Percentiles rank a stretch among this genome's conserved stretches.
These are phyloP conservation scores for Candida endomychidarum DNA, from an alignment of 805 yeast genomes.

Conservation along the genomic window DNA sequence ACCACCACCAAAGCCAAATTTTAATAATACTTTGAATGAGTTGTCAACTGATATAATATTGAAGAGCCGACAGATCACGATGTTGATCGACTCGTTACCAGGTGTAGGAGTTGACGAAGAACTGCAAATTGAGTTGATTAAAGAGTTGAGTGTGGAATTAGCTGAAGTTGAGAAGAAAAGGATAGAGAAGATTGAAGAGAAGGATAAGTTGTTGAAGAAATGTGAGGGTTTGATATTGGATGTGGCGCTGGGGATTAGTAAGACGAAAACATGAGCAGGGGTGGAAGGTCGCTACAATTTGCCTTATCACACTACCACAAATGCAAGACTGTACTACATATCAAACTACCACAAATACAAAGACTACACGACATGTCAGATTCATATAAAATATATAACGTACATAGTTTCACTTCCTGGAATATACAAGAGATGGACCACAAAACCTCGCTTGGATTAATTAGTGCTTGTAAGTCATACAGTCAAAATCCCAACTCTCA, in stretches of 20 bases:
- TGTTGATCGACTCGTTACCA: constrained; percentile 84
- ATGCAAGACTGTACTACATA: too few species aligned
- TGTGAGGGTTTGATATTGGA: constrained; percentile 66
- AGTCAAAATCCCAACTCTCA: constrained; percentile 45
- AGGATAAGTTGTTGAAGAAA: constrained; percentile 59
- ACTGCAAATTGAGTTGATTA: constrained; percentile 67
- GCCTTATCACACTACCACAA: too few species aligned
- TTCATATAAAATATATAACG: too few species aligned
- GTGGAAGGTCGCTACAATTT: too few species aligned
- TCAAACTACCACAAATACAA: too few species aligned
- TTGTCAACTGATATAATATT: constrained; percentile 80
- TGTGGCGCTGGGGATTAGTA: constrained; percentile 55
- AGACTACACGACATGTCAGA: too few species aligned
- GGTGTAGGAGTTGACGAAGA: constrained; percentile 85
- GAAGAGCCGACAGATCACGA: constrained; percentile 82
- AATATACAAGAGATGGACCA: too few species aligned
- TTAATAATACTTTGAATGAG: constrained; percentile 61
- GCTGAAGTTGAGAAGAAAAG: constrained; percentile 59
- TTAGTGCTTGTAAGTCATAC: constrained; percentile 26
- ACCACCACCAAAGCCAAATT: constrained; percentile 16
- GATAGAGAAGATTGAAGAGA: constrained; percentile 55
- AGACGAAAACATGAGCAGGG: constrained; percentile 27
- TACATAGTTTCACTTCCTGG: too few species aligned
- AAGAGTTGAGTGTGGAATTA: constrained; percentile 60
- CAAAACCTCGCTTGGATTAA: too few species aligned